Base-by-base conservation (phyloP, 176 grass and related monocot species). In the Paspalum vaginatum region DNA sequence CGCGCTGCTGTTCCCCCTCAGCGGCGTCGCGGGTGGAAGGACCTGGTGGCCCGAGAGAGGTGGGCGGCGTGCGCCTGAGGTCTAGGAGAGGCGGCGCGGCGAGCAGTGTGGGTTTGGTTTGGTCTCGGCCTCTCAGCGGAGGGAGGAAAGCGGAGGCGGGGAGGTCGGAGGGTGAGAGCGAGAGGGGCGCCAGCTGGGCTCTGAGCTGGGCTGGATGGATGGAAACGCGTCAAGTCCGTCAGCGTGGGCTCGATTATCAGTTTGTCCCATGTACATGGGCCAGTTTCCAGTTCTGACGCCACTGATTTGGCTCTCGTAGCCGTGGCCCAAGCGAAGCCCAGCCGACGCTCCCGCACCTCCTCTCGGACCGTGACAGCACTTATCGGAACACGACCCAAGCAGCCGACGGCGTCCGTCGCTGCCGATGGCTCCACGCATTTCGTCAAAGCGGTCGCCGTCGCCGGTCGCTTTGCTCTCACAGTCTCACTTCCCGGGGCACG, bases 81-180 rank as follows among this genome's bases (percentile, higher is more conserved):
- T 89, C 80, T 81, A 65, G 70, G 54, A 76, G 71, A 58, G 82
- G 81, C 76, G 81, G 87, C 87, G 81, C 75, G 58, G 60, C 10
- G 76, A 66, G 60, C 21, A 70, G 80, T 47, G 75, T 52, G 64
- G 76, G 84, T 54, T 68, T 44, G 64, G 74, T 20, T 41, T 9
- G 62, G 61, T 26, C 18, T 32, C 4, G 57, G n/a, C n/a, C n/a
- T n/a, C 4, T 10, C 18, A 3, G 70, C 22, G 63, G 40, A 21
- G 5, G 22, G 5, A 61, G 55, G 52, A 39, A 39, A 52, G 47
- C 5, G 3, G 53, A 1, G 76, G 60, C 32, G 43, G 22, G 56
- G 9, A 1, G 27, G 45, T 70, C 17, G 66, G 42, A 42, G 64
- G 54, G 5, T 9, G 20, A 13, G 32, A n/a, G n/a, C n/a, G n/a